phyloP scores from a whole-genome alignment of 192 early-diverging fungal genomes.

The Umbelopsis isabellina region DNA sequence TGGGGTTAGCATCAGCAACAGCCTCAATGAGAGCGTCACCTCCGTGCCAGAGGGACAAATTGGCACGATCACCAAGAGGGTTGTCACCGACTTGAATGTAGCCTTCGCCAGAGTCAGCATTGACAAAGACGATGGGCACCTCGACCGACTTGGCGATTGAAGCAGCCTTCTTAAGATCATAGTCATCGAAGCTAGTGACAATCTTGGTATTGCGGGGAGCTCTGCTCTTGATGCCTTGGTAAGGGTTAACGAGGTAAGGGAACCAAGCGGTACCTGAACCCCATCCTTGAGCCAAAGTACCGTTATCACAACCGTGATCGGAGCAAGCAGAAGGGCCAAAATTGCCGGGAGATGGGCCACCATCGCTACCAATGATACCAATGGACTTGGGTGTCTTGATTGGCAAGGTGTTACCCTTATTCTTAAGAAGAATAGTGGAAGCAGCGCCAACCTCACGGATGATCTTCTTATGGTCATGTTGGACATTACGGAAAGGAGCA shows the following conservation, averaged over 20 bases:
- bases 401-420: not conserved
- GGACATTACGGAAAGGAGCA: slow-evolving; percentile 15
- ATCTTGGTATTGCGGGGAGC: not conserved
- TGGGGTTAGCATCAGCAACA: slow-evolving; percentile 47
- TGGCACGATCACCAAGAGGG: slow-evolving; percentile 21
- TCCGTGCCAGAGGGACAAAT: slow-evolving; percentile 30
- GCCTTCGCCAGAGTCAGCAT: slow-evolving; percentile 38
- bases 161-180: slow-evolving; percentile 3
- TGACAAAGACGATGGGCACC: slow-evolving; percentile 34
- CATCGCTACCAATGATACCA: slow-evolving; percentile 19
- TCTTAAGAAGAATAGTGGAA: slow-evolving; percentile 3
- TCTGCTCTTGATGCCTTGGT: not conserved
- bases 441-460: slow-evolving; percentile 8
- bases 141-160: slow-evolving; percentile 21
- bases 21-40: slow-evolving; percentile 36
- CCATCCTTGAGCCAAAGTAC: slow-evolving; percentile 32
- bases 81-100: slow-evolving; percentile 23
- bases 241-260: slow-evolving; percentile 29
- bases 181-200: slow-evolving; percentile 15
- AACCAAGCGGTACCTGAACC: slow-evolving; percentile 27
- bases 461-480: slow-evolving; percentile 10
- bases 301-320: slow-evolving; percentile 19
- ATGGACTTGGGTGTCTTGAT: slow-evolving; percentile 13
- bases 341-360: slow-evolving; percentile 6
- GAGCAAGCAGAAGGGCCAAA: slow-evolving; percentile 14